Conservation (phyloP, 2,329 filamentous ascomycete species). For the Annulohypoxylon truncatum region DNA sequence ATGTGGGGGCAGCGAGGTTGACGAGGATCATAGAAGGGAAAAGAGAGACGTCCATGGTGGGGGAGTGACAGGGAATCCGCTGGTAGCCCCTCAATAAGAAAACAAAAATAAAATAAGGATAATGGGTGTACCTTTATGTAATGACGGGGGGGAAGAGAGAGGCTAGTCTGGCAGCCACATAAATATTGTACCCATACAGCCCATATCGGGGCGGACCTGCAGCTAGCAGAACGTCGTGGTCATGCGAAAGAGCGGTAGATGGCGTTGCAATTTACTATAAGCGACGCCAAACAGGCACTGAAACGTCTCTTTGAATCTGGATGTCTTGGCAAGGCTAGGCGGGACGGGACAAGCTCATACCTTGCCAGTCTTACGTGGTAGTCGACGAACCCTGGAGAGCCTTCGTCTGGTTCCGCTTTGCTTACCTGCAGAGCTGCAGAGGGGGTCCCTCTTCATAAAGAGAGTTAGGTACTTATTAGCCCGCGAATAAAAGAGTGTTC, state of each 20-base stretch:
- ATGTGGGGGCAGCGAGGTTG: conserved; percentile 33
- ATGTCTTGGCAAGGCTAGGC: conserved; percentile 37
- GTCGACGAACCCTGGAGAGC: conserved; percentile 27
- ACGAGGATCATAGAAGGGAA: conserved; percentile 21
- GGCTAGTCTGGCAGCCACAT: conserved; percentile 24
- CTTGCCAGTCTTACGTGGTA: conserved; percentile 30
- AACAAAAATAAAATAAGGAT: conserved; percentile 33
- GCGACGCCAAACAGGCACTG: conserved; percentile 33
- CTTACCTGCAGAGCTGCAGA: conserved; percentile 37
- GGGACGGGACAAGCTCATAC: conserved; percentile 35
- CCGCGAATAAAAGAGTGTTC: conserved; percentile 28
- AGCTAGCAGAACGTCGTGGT: conserved; percentile 22
- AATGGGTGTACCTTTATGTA: background rate
- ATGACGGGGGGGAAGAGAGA: conserved; percentile 16
- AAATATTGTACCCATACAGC: conserved; percentile 22
- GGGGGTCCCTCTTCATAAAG: conserved; percentile 12
- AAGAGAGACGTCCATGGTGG: conserved; percentile 27
- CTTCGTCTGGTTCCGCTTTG: conserved; percentile 33
- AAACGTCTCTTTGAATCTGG: conserved; percentile 40
- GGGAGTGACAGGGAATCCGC: conserved; percentile 24
- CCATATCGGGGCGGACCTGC: conserved; percentile 28
- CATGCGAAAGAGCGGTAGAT: conserved; percentile 37
- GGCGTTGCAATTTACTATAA: conserved; percentile 32
- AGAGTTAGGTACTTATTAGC: conserved; percentile 25
- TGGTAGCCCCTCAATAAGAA: conserved; percentile 30